Evolutionary conservation across 202 grass and related monocot species (phyloP).

Genomic region (Saccharum hybrid): DNA sequence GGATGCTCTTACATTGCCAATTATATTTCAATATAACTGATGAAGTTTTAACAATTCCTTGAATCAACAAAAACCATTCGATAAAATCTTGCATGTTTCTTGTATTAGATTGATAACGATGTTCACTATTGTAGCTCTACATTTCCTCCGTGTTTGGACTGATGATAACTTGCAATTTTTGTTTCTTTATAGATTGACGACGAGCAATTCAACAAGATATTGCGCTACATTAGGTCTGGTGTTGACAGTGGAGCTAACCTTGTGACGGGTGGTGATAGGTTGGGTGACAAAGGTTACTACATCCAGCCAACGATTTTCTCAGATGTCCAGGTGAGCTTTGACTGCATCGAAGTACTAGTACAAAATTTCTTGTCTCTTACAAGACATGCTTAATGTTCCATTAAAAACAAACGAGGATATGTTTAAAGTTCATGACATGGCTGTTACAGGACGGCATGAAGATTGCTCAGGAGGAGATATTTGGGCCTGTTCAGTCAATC

Average conservation of each 20-base stretch:
- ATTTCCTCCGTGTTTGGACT: background rate
- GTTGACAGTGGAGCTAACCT: slow-evolving; percentile 78
- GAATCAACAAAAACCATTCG: background rate
- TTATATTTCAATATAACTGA: background rate
- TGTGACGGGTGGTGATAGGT: slow-evolving; percentile 68
- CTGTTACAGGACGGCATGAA: slow-evolving; percentile 74
- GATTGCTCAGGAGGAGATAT: slow-evolving; percentile 96
- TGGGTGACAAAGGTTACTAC: slow-evolving; percentile 86
- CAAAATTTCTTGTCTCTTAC: background rate
- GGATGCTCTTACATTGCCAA: background rate
- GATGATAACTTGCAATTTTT: slow-evolving; percentile 20
- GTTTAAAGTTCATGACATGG: slow-evolving; percentile 21
- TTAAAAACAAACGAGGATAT: background rate
- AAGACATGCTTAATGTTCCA: slow-evolving; percentile 20
- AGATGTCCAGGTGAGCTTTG: slow-evolving; percentile 76
- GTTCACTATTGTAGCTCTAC: background rate
- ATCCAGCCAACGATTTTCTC: slow-evolving; percentile 94
- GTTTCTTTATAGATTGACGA: slow-evolving; percentile 66
- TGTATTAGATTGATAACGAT: background rate
- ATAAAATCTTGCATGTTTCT: background rate
- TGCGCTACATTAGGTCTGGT: slow-evolving; percentile 74
- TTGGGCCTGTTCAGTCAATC: slow-evolving; percentile 93
- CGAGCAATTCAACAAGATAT: slow-evolving; percentile 85
- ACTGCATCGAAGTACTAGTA: background rate
- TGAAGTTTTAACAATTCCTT: background rate